These are phyloP conservation scores for Candida sakaeoensis DNA, from an alignment of 805 yeast genomes.

Conservation along the genomic window DNA sequence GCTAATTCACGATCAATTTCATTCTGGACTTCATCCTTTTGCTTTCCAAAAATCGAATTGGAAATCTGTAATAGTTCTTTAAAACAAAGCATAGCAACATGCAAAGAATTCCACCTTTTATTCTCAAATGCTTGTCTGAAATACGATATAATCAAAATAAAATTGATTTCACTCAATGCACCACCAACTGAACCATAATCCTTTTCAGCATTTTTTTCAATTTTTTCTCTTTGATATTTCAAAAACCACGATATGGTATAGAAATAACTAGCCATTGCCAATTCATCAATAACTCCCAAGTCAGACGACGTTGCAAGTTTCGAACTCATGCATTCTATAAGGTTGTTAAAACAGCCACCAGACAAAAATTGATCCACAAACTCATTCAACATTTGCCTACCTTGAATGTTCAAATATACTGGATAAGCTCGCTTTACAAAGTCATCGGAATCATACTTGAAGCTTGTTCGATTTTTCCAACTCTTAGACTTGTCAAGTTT, in stretches of 20 bases:
- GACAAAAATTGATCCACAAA: slow-evolving; percentile 51
- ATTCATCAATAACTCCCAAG: slow-evolving; percentile 27
- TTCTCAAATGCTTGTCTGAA: slow-evolving; percentile 40
- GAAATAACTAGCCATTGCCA: slow-evolving; percentile 46
- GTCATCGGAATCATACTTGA: slow-evolving; percentile 41
- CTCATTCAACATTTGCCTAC: slow-evolving; percentile 38
- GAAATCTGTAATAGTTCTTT: slow-evolving; percentile 55
- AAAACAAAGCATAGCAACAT: slow-evolving; percentile 67
- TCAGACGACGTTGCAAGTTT: slow-evolving; percentile 29
- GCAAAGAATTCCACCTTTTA: slow-evolving; percentile 57
- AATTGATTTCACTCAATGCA: slow-evolving; percentile 58
- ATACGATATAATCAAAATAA: slow-evolving; percentile 47
- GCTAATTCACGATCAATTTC: slow-evolving; percentile 41
- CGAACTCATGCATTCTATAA: slow-evolving; percentile 51
- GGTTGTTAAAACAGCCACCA: slow-evolving; percentile 71
- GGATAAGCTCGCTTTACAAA: slow-evolving; percentile 21
- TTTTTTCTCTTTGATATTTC: slow-evolving; percentile 50
- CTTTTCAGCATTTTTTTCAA: slow-evolving; percentile 12
- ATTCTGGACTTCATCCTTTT: slow-evolving; percentile 33
- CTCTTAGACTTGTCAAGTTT: slow-evolving; percentile 65
- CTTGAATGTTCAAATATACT: slow-evolving; percentile 26
- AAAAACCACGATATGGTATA: slow-evolving; percentile 73
- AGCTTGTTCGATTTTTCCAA: slow-evolving; percentile 48
- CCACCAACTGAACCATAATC: slow-evolving; percentile 47
- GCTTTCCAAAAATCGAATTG: slow-evolving; percentile 37